Percentiles rank a stretch among this genome's conserved stretches.
Conservation (phyloP, 805 yeast genomes). For the Candida pseudoglaebosa region DNA sequence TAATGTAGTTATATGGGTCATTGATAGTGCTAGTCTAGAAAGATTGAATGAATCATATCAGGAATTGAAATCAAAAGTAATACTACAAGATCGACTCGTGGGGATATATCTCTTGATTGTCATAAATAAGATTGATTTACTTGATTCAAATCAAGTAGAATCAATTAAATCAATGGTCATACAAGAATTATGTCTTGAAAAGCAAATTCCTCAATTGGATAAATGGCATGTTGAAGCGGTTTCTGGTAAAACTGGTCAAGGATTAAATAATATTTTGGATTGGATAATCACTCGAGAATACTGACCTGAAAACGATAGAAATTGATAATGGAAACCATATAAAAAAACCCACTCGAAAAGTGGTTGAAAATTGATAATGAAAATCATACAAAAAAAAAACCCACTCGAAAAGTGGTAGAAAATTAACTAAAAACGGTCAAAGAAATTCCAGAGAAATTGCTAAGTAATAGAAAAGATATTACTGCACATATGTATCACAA, state of each 20-base stretch:
- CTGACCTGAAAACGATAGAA: too few species aligned
- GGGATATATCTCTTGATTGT: slow-evolving; percentile 67
- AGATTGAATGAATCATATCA: slow-evolving; percentile 60
- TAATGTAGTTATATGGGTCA: slow-evolving; percentile 80
- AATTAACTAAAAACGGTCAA: too few species aligned
- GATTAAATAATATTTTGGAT: slow-evolving; percentile 21
- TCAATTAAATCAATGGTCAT: slow-evolving; percentile 11
- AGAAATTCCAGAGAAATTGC: too few species aligned
- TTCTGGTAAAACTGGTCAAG: slow-evolving; percentile 35
- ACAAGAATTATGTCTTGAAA: slow-evolving; percentile 15
- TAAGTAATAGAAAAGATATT: too few species aligned
- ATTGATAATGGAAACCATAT: too few species aligned
- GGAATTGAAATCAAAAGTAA: slow-evolving; percentile 59
- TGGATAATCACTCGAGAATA: slow-evolving; percentile 23
- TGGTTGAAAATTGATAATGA: too few species aligned
- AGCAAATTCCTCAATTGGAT: slow-evolving; percentile 16
- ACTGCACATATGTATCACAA: too few species aligned
- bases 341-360: too few species aligned
- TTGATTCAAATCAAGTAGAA: slow-evolving; percentile 24
- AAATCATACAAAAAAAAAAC: too few species aligned
- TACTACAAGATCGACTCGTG: slow-evolving; percentile 62
- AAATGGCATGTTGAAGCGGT: slow-evolving; percentile 26
- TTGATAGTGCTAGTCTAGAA: slow-evolving; percentile 61
- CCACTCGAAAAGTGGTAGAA: too few species aligned
- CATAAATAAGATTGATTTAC: slow-evolving; percentile 71